phyloP scores from a whole-genome alignment of 441 rosid species.

The Erodium moschatum region DNA sequence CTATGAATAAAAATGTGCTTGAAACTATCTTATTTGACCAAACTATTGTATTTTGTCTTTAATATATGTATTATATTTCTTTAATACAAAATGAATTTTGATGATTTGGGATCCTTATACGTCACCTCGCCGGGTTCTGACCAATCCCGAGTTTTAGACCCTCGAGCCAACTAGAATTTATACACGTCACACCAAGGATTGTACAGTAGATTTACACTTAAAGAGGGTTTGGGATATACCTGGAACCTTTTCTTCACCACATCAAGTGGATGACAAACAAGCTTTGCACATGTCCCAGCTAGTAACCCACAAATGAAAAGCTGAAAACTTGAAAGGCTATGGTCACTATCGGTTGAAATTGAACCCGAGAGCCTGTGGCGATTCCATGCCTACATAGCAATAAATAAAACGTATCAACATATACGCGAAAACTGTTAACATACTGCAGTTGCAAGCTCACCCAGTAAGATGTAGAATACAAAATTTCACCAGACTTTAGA shows the following conservation, averaged over 20 bases:
- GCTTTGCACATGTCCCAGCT: conserved; percentile 91
- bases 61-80: no score
- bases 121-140: no score
- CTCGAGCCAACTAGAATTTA: background rate
- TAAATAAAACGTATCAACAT: conserved; percentile 1
- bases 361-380: conserved; percentile 28
- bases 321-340: conserved; percentile 65
- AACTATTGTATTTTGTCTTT: no score
- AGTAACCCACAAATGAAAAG: conserved; percentile 78
- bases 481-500: background rate
- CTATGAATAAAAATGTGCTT: no score
- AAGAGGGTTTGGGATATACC: conserved; percentile 35
- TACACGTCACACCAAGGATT: background rate
- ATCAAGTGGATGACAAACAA: conserved; percentile 94
- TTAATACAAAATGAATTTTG: no score
- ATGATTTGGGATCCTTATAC: no score
- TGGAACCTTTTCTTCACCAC: conserved; percentile 95
- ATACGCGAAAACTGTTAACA: background rate
- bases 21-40: no score
- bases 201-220: background rate
- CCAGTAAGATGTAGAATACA: background rate
- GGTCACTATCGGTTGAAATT: conserved; percentile 27
- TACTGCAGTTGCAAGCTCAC: background rate
- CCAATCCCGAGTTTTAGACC: background rate
- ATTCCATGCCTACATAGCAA: conserved; percentile 59